A percentile compares a stretch with the other conserved stretches of the same genome.
These are phyloP conservation scores for Pichia sp. DNA, from an alignment of 1,139 yeast species.

Conservation along the genomic window DNA sequence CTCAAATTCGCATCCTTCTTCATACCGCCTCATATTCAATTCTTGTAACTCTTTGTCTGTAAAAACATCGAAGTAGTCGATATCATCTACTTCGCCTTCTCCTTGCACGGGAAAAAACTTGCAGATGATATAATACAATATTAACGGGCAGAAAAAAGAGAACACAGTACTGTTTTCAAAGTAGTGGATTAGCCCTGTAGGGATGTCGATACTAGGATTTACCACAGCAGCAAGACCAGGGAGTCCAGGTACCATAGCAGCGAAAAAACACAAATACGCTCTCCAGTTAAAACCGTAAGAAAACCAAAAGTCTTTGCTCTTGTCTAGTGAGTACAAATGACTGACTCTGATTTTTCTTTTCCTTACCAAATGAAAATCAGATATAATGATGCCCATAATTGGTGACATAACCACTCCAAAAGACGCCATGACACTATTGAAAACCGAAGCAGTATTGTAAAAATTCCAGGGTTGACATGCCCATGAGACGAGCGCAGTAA, in stretches of 20 bases:
- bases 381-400: background rate
- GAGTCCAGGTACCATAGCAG: constrained; percentile 27
- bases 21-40: constrained; percentile 20
- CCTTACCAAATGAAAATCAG: background rate
- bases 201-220: constrained; percentile 16
- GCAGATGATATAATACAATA: constrained; percentile 17
- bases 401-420: background rate
- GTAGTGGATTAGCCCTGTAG: constrained; percentile 18
- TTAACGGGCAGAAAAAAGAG: constrained; percentile 16
- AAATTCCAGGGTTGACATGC: background rate
- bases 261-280: background rate
- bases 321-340: background rate
- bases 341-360: background rate
- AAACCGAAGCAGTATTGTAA: background rate
- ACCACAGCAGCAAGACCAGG: constrained; percentile 32
- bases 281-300: background rate
- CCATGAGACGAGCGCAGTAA: background rate
- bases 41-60: constrained; percentile 23
- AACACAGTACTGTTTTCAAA: constrained; percentile 19
- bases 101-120: constrained; percentile 16
- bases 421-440: background rate
- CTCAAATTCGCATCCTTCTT: constrained; percentile 5
- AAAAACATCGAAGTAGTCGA: constrained; percentile 24
- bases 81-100: constrained; percentile 17
- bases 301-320: background rate